Evolutionary conservation across 2,329 filamentous ascomycete genomes (phyloP).

Genomic region (Penicillium sp.): DNA sequence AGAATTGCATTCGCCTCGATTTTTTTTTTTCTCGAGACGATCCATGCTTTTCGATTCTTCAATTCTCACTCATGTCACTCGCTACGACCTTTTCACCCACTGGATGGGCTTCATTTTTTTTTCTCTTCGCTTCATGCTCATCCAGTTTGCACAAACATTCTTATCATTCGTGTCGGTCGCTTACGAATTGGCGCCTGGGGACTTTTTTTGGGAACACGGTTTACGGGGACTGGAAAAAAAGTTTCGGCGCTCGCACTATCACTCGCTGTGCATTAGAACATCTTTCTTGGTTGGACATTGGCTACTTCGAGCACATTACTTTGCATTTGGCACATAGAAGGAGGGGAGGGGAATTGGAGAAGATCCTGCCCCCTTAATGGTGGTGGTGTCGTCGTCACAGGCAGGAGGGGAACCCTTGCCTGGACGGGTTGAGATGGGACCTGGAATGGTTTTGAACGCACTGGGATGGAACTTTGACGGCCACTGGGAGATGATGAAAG

Average conservation of each 20-base stretch:
- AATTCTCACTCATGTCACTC: slow-evolving; percentile 40
- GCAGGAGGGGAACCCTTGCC: slow-evolving; percentile 12
- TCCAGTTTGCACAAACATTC: slow-evolving; percentile 38
- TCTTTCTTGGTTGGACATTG: slow-evolving; percentile 27
- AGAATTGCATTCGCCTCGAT: slow-evolving; percentile 19
- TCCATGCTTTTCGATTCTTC: slow-evolving; percentile 29
- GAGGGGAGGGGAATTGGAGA: slow-evolving; percentile 16
- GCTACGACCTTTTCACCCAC: slow-evolving; percentile 34
- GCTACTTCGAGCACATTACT: slow-evolving; percentile 31
- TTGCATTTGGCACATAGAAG: slow-evolving; percentile 43
- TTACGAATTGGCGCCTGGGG: slow-evolving; percentile 43
- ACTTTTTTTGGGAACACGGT: slow-evolving; percentile 25
- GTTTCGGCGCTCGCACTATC: slow-evolving; percentile 40
- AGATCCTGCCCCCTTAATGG: slow-evolving; percentile 9
- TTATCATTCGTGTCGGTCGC: slow-evolving; percentile 46
- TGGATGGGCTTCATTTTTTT: slow-evolving; percentile 36
- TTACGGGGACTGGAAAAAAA: slow-evolving; percentile 31
- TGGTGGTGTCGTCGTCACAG: slow-evolving; percentile 22
- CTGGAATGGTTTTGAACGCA: background rate
- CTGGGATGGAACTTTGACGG: slow-evolving; percentile 8
- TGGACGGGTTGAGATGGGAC: background rate
- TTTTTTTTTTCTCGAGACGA: slow-evolving; percentile 16
- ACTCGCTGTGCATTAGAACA: slow-evolving; percentile 45
- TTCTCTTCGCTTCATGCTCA: slow-evolving; percentile 35
- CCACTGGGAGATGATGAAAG: slow-evolving; percentile 4